Conservation (phyloP, 176 grass and related monocot genomes). For the Cenchrus americanus region DNA sequence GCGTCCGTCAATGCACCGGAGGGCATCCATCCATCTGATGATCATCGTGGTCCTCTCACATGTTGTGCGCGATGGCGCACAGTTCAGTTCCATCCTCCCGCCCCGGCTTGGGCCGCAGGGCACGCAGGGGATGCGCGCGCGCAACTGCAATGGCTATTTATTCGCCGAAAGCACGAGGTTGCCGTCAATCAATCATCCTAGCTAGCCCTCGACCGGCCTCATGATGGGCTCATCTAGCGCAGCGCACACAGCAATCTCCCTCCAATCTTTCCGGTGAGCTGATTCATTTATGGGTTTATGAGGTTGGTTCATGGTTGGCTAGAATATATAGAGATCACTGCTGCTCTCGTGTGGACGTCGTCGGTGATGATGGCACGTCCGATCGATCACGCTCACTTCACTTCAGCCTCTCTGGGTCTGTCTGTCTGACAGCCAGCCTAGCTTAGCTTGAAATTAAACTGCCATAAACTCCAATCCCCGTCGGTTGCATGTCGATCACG, state of each 20-base stretch:
- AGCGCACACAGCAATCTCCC: neutral
- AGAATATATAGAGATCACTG: neutral
- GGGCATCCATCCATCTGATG: neutral
- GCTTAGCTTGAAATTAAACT: neutral
- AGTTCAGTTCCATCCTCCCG: slow-evolving; percentile 4
- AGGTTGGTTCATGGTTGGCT: slow-evolving; percentile 23
- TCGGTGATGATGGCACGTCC: slow-evolving; percentile 32
- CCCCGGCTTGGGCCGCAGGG: neutral
- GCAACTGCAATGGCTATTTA: slow-evolving; percentile 45
- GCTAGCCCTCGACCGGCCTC: neutral
- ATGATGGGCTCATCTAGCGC: neutral
- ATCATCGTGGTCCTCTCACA: slow-evolving; percentile 45
- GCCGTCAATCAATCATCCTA: slow-evolving; percentile 16
- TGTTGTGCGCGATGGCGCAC: slow-evolving; percentile 23
- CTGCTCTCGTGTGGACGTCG: neutral
- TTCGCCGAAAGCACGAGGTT: slow-evolving; percentile 54
- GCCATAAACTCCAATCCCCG: neutral
- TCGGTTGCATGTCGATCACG: neutral
- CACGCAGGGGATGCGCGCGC: neutral
- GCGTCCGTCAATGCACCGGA: neutral
- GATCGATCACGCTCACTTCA: slow-evolving; percentile 4
- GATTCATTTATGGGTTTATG: slow-evolving; percentile 49
- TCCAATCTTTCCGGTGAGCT: slow-evolving; percentile 38
- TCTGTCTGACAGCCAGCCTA: too few species aligned
- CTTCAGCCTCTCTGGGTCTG: neutral